Evolutionary conservation across 2,329 filamentous ascomycete species (phyloP), one percentile per base, ranked within the genome.

Genomic region (Curvularia eragrostidis): DNA sequence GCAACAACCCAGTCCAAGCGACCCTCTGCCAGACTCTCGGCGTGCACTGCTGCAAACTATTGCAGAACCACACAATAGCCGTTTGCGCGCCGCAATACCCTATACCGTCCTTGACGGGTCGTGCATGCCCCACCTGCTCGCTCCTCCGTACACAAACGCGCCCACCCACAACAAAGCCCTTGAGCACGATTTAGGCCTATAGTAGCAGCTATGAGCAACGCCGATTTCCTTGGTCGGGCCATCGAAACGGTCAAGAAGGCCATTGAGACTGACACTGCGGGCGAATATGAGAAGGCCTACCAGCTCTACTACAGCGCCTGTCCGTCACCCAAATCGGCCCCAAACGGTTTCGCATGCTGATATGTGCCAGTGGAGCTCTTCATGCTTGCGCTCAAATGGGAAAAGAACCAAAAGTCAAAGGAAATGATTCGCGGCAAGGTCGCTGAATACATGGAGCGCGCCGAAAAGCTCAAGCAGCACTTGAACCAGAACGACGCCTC

Each of bases 321-420:
- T 79, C 60, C 65, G 77, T 71, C 23, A 46, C 39, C 30, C 19
- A 13, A 9, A 15, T 21, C n/a, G 28, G 51, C 12, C 13, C 13
- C 19, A n/a, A 30, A 28, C n/a, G 5, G 4, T 21, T n/a, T 12
- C 19, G 38, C 12, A 52, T 38, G 47, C 61, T 71, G 63, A 76
- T 61, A 41, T 28, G 12, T 15, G 34, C 13, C 55, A 79, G 90
- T 99, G 69, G 94, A 99, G 80, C 87, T 98, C 57, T 99, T 98
- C 84, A 97, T 99, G 91, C 90, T 98, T 61, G 95, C 95, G 32
- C 85, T 99, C 59, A 99, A 99, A 84, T 99, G 94, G 94, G 95
- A 99, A 82, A 99, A 98, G 86, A 98, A 97, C 81, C 88, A 91
- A 63, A 94, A 93, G 70, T 93, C 92, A 64, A 98, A 98, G 83